Evolutionary conservation across 23 red algal species (phyloP).

Genomic region (Pyropia yezoensis): DNA sequence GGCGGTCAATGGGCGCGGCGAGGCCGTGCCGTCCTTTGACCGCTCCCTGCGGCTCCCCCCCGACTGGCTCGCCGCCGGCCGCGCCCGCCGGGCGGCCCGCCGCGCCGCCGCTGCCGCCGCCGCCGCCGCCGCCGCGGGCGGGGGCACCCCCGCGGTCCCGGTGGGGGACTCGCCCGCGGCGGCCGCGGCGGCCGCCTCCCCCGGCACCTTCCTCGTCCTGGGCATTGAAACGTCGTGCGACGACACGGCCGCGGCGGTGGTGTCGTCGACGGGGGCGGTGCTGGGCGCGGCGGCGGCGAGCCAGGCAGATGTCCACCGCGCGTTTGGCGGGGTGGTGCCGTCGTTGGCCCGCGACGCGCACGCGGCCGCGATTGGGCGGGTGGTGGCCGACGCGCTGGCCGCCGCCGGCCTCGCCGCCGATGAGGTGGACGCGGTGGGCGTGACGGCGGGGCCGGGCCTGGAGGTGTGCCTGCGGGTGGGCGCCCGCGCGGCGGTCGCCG

Average conservation of each 20-base stretch:
- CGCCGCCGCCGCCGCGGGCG: too few relatives aligned
- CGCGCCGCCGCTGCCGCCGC: too few relatives aligned
- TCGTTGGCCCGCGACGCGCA: conserved; percentile 85
- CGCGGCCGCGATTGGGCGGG: conserved; percentile 35
- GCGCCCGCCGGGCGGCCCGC: too few relatives aligned
- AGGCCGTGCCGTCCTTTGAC: too few relatives aligned
- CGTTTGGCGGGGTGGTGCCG: conserved; percentile 89
- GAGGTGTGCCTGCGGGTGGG: conserved; percentile 93
- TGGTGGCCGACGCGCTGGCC: conserved; percentile 51
- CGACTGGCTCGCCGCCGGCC: too few relatives aligned
- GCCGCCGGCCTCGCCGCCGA: conserved; percentile 13
- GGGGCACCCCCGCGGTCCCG: too few relatives aligned
- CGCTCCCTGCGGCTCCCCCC: too few relatives aligned
- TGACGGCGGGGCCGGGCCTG: conserved; percentile 93
- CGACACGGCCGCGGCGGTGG: conserved; percentile 90
- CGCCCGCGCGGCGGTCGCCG: conserved; percentile 46
- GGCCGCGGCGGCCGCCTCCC: background rate
- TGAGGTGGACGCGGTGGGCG: conserved; percentile 63
- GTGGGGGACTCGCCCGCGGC: too few relatives aligned
- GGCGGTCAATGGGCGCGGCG: too few relatives aligned
- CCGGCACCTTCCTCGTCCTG: conserved; percentile 44
- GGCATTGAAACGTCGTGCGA: conserved; percentile 97
- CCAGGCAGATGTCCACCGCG: conserved; percentile 68
- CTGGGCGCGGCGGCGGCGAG: conserved; percentile 51
- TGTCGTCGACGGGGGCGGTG: conserved; percentile 54